These are phyloP conservation scores for Aspergillus oerlinghausenensis DNA, from an alignment of 2,329 filamentous ascomycete species.

Conservation along the genomic window DNA sequence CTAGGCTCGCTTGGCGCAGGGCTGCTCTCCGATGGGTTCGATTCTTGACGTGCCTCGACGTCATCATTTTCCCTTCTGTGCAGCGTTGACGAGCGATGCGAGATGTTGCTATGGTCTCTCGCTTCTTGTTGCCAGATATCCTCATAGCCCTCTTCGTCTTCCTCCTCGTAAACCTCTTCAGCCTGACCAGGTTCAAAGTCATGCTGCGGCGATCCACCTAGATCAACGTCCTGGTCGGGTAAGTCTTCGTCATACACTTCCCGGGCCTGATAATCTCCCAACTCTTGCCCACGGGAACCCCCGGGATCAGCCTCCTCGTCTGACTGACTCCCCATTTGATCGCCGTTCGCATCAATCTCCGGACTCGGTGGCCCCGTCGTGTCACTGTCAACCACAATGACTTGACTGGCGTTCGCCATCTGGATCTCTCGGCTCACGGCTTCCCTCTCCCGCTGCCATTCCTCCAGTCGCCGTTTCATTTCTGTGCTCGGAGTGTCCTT, in stretches of 20 bases:
- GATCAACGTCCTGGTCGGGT: not conserved
- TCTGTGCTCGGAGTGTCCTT: constrained; percentile 14
- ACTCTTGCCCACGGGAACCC: not conserved
- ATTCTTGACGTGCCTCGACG: constrained; percentile 18
- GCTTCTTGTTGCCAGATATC: constrained; percentile 48
- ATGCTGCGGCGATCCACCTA: not conserved
- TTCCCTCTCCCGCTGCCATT: constrained; percentile 45
- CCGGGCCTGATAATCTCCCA: not conserved
- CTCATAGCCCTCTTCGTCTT: constrained; percentile 35
- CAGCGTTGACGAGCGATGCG: constrained; percentile 20
- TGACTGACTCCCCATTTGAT: constrained; percentile 1
- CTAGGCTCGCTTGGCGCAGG: constrained; percentile 18
- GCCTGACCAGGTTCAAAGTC: not conserved
- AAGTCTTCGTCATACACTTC: not conserved
- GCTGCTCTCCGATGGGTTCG: constrained; percentile 31
- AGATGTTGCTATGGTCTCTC: constrained; percentile 31
- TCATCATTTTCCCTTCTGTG: constrained; percentile 16
- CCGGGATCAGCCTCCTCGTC: constrained; percentile 1
- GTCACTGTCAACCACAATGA: constrained; percentile 44
- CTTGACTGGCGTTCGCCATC: constrained; percentile 38
- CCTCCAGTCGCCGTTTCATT: constrained; percentile 32
- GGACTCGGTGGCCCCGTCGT: constrained; percentile 15
- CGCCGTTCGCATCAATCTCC: constrained; percentile 1
- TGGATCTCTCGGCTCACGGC: constrained; percentile 42
- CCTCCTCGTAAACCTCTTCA: constrained; percentile 13